Evolutionary conservation across 1,139 yeast species (phyloP), one percentile per base, ranked within the genome.

Genomic region (Yamadazyma atmosphaerica): DNA sequence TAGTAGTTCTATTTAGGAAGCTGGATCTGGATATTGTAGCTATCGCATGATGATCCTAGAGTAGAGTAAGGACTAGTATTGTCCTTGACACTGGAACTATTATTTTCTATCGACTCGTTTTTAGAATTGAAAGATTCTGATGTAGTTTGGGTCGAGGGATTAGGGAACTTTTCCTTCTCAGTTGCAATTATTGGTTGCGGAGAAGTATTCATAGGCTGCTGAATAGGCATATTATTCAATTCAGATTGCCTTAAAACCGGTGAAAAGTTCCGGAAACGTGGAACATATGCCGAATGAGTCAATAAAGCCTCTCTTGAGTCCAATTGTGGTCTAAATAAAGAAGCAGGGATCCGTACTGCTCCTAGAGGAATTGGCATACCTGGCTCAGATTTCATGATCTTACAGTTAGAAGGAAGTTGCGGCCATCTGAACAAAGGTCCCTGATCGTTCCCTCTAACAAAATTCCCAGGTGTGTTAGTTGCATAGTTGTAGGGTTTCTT

Each of bases 361-460:
- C 65, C 65, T 1, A 43, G 41, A 11, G 67, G 68, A 8, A 60
- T 38, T 2, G 43, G 44, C 49, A 45, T 47, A 3, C 65, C 65
- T 5, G 58, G 56, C 8, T 52, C 56, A 1, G 61, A 36, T 27
- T 51, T 42, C n/a, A 61, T 42, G 2, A 60, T 47, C 33, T 35
- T 40, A 4, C 44, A 32, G 10, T 51, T 51, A 3, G 43, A 39
- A 4, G 51, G 49, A 19, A 47, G 32, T 9, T 42, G 40, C 9
- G 26, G 4, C n/a, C 22, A 19, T 19, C 22, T n/a, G 22, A 19
- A 19, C 9, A 19, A 19, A 19, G n/a, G n/a, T n/a, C n/a, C n/a
- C n/a, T n/a, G n/a, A n/a, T n/a, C n/a, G n/a, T n/a, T n/a, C n/a
- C n/a, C n/a, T n/a, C n/a, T n/a, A n/a, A n/a, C n/a, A n/a, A n/a